Conservation (phyloP, 805 yeast genomes). For the Huiozyma naganishii region DNA sequence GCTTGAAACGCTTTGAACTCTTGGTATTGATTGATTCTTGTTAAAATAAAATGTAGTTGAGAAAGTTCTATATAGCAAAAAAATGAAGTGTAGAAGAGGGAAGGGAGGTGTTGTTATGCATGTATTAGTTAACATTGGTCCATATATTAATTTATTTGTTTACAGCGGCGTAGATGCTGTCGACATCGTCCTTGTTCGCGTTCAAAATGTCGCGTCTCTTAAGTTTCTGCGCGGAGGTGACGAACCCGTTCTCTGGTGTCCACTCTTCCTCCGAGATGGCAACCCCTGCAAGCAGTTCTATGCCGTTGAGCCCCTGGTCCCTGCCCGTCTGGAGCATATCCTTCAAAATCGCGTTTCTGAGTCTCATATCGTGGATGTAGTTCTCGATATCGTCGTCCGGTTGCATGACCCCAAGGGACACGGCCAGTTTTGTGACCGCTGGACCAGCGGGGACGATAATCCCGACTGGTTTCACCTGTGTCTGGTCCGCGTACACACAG, state of each 20-base stretch:
- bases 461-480: slow-evolving; percentile 84
- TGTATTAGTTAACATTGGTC: too few species aligned
- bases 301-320: slow-evolving; percentile 70
- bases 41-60: too few species aligned
- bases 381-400: slow-evolving; percentile 36
- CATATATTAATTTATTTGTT: neutral
- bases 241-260: slow-evolving; percentile 94
- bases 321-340: slow-evolving; percentile 66
- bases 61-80: too few species aligned
- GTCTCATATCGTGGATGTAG: slow-evolving; percentile 44
- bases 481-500: slow-evolving; percentile 87
- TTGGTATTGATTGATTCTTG: too few species aligned
- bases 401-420: slow-evolving; percentile 42
- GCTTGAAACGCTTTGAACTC: too few species aligned
- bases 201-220: slow-evolving; percentile 84
- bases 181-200: slow-evolving; percentile 57
- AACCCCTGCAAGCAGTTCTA: slow-evolving; percentile 73
- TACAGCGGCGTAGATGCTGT: slow-evolving; percentile 40
- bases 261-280: slow-evolving; percentile 83
- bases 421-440: slow-evolving; percentile 49
- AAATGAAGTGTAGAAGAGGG: neutral
- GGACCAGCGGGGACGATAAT: slow-evolving; percentile 74
- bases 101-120: neutral
- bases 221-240: slow-evolving; percentile 91
- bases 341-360: slow-evolving; percentile 43